Evolutionary conservation across 805 yeast genomes (phyloP).

Genomic region (Candida rishiriensis): DNA sequence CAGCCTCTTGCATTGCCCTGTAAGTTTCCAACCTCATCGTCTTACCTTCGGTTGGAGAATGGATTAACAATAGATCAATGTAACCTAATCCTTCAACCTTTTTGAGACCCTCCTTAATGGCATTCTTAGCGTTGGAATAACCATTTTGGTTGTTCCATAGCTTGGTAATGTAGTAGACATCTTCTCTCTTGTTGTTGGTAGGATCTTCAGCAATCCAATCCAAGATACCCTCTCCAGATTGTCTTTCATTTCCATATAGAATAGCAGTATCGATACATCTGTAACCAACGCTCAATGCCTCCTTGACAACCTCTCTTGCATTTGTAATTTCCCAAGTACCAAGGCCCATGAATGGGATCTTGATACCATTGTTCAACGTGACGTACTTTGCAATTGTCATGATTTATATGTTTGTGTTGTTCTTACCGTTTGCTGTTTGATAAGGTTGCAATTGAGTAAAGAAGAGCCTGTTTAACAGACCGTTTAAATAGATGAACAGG

Average conservation of each 20-base stretch:
- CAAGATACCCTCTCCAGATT: conserved; percentile 45
- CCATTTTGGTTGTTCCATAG: conserved; percentile 68
- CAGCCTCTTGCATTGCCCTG: conserved; percentile 72
- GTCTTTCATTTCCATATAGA: conserved; percentile 43
- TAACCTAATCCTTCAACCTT: conserved; percentile 54
- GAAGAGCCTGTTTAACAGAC: no score
- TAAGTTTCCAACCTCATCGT: conserved; percentile 55
- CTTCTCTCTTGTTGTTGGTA: conserved; percentile 38
- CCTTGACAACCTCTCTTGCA: conserved; percentile 38
- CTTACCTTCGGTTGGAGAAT: conserved; percentile 52
- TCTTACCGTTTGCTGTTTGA: not conserved
- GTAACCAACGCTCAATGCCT: conserved; percentile 41
- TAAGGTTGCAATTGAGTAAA: no score
- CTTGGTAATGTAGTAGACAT: conserved; percentile 64
- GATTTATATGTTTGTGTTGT: not conserved
- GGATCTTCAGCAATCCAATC: conserved; percentile 37
- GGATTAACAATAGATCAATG: conserved; percentile 68
- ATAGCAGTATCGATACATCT: conserved; percentile 46
- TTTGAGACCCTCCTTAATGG: conserved; percentile 51
- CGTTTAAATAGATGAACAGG: no score
- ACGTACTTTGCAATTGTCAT: conserved; percentile 19
- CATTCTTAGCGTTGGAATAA: conserved; percentile 49
- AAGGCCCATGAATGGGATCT: conserved; percentile 46
- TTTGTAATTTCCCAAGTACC: conserved; percentile 43
- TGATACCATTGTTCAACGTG: conserved; percentile 49